phyloP scores from a whole-genome alignment of 164 flowering plant species.

The Chloranthus sessilifolius region DNA sequence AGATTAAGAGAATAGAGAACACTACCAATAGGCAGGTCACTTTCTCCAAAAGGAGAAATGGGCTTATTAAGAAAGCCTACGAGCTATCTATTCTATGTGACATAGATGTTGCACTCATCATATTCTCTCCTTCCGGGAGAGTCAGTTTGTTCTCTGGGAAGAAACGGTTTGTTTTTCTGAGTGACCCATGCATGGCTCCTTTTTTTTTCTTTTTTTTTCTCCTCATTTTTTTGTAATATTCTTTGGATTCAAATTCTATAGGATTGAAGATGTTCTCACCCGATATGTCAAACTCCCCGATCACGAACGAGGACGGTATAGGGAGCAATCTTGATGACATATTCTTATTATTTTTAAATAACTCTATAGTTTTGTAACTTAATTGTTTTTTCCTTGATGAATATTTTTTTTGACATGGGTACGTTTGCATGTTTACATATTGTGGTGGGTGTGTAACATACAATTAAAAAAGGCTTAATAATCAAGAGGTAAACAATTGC shows the following conservation, averaged over 20 bases:
- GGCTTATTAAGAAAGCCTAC: slow-evolving; percentile 71
- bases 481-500: slow-evolving; percentile 9
- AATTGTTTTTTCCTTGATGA: neutral
- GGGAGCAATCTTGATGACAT: neutral
- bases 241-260: slow-evolving; percentile 1
- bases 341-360: neutral
- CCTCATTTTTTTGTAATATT: neutral
- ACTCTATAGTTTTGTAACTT: neutral
- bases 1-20: slow-evolving; percentile 64
- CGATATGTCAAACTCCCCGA: slow-evolving; percentile 45
- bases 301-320: slow-evolving; percentile 53
- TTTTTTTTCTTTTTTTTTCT: neutral
- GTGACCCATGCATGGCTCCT: neutral
- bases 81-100: slow-evolving; percentile 68
- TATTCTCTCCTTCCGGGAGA: slow-evolving; percentile 67
- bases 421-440: slow-evolving; percentile 1
- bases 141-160: slow-evolving; percentile 53
- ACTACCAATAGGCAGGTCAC: slow-evolving; percentile 67
- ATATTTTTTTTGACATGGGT: neutral
- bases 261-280: slow-evolving; percentile 50
- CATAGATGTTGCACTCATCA: slow-evolving; percentile 62
- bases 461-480: slow-evolving; percentile 33
- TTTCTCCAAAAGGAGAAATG: slow-evolving; percentile 70
- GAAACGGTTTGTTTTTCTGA: slow-evolving; percentile 22
- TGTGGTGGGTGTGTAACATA: slow-evolving; percentile 17